phyloP scores from a whole-genome alignment of 495 filamentous ascomycete genomes.

The Penicillium atrosanguineum region DNA sequence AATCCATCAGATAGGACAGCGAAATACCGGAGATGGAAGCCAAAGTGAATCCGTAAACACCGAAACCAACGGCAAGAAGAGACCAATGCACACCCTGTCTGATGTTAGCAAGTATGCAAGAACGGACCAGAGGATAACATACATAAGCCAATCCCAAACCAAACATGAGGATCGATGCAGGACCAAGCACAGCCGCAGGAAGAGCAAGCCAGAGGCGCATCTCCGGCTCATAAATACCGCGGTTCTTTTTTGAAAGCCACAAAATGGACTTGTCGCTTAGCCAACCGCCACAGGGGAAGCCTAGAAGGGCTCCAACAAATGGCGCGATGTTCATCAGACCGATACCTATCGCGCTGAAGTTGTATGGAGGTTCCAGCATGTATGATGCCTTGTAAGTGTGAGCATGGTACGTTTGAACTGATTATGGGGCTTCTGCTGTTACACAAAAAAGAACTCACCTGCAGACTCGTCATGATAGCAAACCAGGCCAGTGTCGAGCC shows the following conservation, averaged over 20 bases:
- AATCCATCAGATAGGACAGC: slow-evolving; percentile 36
- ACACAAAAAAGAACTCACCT: too few relatives aligned
- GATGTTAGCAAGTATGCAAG: background rate
- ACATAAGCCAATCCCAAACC: slow-evolving; percentile 32
- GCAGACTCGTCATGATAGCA: slow-evolving; percentile 31
- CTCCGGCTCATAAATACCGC: slow-evolving; percentile 43
- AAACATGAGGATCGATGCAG: slow-evolving; percentile 32
- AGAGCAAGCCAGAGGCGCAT: slow-evolving; percentile 36
- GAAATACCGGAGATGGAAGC: slow-evolving; percentile 22
- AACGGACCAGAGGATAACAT: background rate
- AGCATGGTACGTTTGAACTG: too few relatives aligned
- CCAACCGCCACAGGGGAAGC: slow-evolving; percentile 30
- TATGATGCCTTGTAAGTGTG: slow-evolving; percentile 28
- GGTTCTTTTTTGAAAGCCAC: slow-evolving; percentile 33
- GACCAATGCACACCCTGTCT: slow-evolving; percentile 27
- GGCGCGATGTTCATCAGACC: slow-evolving; percentile 39
- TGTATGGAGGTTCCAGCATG: slow-evolving; percentile 36
- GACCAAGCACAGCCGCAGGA: slow-evolving; percentile 22
- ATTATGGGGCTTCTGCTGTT: too few relatives aligned
- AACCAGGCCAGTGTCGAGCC: slow-evolving; percentile 33
- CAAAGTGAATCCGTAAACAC: slow-evolving; percentile 25
- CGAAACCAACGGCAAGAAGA: slow-evolving; percentile 28
- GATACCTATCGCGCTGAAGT: slow-evolving; percentile 34
- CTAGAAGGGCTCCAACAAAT: slow-evolving; percentile 38
- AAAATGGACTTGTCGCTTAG: slow-evolving; percentile 37